Evolutionary conservation across 2,329 filamentous ascomycete species (phyloP).

Genomic region (Metarhizium humberi): DNA sequence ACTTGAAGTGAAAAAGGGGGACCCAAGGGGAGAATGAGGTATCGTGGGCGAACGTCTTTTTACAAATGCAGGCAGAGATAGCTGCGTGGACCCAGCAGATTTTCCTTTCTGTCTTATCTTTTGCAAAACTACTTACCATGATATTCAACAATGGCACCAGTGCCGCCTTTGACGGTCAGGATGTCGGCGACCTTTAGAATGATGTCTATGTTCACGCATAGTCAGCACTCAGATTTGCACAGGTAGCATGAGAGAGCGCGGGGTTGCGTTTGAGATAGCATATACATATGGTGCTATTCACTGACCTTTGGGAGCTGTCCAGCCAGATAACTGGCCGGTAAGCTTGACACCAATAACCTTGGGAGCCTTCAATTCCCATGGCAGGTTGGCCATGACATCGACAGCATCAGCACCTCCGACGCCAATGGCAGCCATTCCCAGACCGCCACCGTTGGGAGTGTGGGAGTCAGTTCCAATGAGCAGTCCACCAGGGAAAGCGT

Average conservation of each 20-base stretch:
- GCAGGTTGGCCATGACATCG: slow-evolving; percentile 94
- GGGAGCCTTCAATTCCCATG: slow-evolving; percentile 97
- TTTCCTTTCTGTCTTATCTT: neutral
- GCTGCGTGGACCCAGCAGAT: neutral
- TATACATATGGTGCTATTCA: neutral
- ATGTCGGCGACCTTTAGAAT: slow-evolving; percentile 97
- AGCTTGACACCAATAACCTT: slow-evolving; percentile 96
- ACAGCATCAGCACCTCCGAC: slow-evolving; percentile 97
- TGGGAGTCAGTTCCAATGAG: slow-evolving; percentile 97
- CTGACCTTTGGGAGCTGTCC: slow-evolving; percentile 83
- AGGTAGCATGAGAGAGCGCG: neutral
- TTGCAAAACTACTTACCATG: slow-evolving; percentile 30
- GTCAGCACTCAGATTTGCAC: neutral
- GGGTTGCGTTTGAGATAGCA: neutral
- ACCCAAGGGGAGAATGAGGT: neutral
- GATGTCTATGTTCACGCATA: slow-evolving; percentile 53
- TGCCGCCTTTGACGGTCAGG: slow-evolving; percentile 95
- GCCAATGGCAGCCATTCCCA: slow-evolving; percentile 91
- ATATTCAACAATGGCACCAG: slow-evolving; percentile 82
- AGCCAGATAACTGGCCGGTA: slow-evolving; percentile 80
- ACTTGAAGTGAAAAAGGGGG: neutral
- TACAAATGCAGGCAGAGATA: neutral
- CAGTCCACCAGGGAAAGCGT: slow-evolving; percentile 96
- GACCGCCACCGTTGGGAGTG: slow-evolving; percentile 93
- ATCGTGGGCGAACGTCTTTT: no score